Evolutionary conservation across 2,329 filamentous ascomycete species (phyloP), one percentile per base, ranked within the genome.

Genomic region (Keithomyces neogunnii): DNA sequence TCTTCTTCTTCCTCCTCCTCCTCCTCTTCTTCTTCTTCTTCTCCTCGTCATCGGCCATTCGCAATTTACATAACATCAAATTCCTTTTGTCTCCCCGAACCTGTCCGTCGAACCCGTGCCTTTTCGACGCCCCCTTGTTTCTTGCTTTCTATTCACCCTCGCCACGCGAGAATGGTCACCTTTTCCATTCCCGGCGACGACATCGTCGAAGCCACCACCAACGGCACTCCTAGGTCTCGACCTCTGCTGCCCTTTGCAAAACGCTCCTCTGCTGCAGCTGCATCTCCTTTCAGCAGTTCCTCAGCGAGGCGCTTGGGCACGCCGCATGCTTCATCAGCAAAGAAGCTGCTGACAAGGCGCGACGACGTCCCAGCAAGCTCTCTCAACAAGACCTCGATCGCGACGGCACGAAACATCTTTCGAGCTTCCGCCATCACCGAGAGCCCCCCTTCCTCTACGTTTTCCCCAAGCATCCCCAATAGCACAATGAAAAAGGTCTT

Each of bases 401-500:
- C 64, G 35, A 62, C 67, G 3, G 57, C 65, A 40, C 67, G 68
- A 55, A 74, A 73, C 53, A 70, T 74, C 33, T 74, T 74, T 51
- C 64, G 69, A 47, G 64, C 69, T 3, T 72, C 71, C 19, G 61
- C 65, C 52, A 63, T 68, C 54, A 57, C 56, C 55, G 65, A 68
- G 19, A 68, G 60, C 52, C 61, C 66, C 38, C 57, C 62, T 10
- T 49, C 59, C 30, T 53, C 59, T 26, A 55, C 67, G 49, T 78
- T 78, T 60, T 73, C 75, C 5, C 73, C 75, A 3, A 72, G 65
- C 53, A 59, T 76, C 36, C 69, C 74, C 3, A 59, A 67, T 36
- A 74, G 67, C 61, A 71, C 73, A 3, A 62, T 70, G 59, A 77
- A 72, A 54, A 74, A 73, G 62, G 70, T 72, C 45, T 78, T 79